Evolutionary conservation across 129 eudicot genomes (phyloP).

Genomic region (Dittrichia graveolens): DNA sequence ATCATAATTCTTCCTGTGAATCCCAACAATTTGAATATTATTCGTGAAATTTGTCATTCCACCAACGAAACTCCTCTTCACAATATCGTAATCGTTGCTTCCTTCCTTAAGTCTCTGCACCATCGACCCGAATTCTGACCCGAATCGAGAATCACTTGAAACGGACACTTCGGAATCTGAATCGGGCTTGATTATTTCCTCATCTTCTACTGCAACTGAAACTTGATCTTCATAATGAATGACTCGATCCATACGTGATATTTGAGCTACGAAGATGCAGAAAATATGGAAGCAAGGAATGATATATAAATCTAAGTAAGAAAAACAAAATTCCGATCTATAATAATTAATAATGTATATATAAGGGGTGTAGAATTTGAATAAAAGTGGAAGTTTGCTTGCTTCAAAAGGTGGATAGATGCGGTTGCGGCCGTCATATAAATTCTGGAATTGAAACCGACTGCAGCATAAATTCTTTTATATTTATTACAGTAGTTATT

Average conservation of each 20-base stretch:
- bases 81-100: constrained; percentile 7
- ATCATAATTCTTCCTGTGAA: constrained; percentile 30
- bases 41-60: background rate
- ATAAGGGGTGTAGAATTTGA: too few species aligned
- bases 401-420: too few species aligned
- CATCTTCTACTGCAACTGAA: background rate
- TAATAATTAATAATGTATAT: too few species aligned
- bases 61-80: constrained; percentile 24
- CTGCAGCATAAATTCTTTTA: too few species aligned
- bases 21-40: constrained; percentile 8
- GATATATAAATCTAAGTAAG: background rate
- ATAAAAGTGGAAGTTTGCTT: too few species aligned
- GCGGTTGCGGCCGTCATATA: too few species aligned
- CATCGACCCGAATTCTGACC: background rate
- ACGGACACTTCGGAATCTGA: background rate
- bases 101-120: constrained; percentile 23
- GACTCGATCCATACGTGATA: constrained; percentile 11
- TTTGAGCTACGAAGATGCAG: background rate
- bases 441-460: too few species aligned
- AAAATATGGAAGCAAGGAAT: background rate
- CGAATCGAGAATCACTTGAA: background rate
- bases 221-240: constrained; percentile 7
- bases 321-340: too few species aligned
- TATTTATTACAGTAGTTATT: too few species aligned
- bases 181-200: background rate